Evolutionary conservation across 306 rosid genomes (phyloP), one percentile per base, ranked within the genome.

Genomic region (Fagus sylvatica): DNA sequence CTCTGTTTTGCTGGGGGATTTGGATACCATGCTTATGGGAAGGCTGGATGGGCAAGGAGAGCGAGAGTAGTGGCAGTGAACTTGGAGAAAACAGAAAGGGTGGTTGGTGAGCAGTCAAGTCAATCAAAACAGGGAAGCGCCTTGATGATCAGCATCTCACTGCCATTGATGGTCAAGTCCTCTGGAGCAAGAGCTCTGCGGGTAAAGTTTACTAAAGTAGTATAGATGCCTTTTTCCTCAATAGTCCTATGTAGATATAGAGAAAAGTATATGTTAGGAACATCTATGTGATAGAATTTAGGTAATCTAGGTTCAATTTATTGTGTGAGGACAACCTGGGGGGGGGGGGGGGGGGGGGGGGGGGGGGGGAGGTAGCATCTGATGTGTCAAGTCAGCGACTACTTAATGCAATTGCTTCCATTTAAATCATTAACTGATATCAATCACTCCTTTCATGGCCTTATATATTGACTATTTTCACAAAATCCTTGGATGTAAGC

Each of bases 21-120:
- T 13, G 98, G 98, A 67, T 95, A 91, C 88, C 98, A 92, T 79
- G 98, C 98, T 19, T 92, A 95, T 74, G 98, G 98, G 74, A 85
- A 92, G 82, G 93, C 93, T 39, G 98, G 98, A 78, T 95, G 98
- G 98, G 5, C 94, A 8, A 89, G 98, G 87, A 91, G 98, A 77
- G 90, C 98, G 3, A 87, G 98, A 82, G 92, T 92, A 70, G 91
- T 95, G 74, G 89, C 85, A 10, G 98, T 91, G 53, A 78, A 78
- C 74, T 85, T 95, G 87, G 97, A 95, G 78, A 91, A 87, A 60
- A 85, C 87, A 0, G 67, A 3, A 1, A 81, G 2, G 97, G 87
- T 2, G 74, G 74, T 40, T 95, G 98, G 98, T 96, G 93, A 51
- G 86, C 79, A 28, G 96, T 92, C 17, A 89, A 89, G 71, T 91